Conservation (phyloP, 306 rosid species). For the Mucuna pruriens region DNA sequence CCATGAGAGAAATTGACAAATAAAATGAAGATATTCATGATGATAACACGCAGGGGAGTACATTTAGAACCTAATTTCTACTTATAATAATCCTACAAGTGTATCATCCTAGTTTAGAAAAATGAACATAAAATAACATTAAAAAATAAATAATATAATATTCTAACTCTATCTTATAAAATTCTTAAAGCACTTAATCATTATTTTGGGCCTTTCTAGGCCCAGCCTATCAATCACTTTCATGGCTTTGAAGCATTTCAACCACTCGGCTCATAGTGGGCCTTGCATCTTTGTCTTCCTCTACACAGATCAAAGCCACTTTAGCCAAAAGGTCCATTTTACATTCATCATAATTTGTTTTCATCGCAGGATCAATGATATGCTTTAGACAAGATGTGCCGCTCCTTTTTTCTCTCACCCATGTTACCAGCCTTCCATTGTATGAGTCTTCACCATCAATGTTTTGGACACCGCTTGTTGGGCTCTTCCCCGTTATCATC, state of each 20-base stretch:
- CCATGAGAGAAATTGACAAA: too few species aligned
- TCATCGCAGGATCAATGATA: slow-evolving; percentile 43
- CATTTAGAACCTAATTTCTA: too few species aligned
- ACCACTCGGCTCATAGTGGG: slow-evolving; percentile 60
- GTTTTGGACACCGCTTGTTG: slow-evolving; percentile 6
- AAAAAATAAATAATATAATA: too few species aligned
- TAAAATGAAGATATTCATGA: too few species aligned
- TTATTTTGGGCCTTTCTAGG: too few species aligned
- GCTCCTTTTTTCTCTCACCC: slow-evolving; percentile 49
- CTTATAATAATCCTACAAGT: too few species aligned
- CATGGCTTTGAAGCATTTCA: slow-evolving; percentile 43
- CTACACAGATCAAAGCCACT: slow-evolving; percentile 52
- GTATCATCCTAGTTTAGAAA: too few species aligned
- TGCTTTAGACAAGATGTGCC: slow-evolving; percentile 24
- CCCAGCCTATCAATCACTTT: too few species aligned
- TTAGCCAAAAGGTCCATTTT: slow-evolving; percentile 40
- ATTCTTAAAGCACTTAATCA: too few species aligned
- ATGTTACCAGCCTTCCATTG: slow-evolving; percentile 37
- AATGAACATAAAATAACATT: too few species aligned
- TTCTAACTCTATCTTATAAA: too few species aligned
- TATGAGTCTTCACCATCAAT: slow-evolving; percentile 14
- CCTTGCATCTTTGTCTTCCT: slow-evolving; percentile 52
- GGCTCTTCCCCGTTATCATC: slow-evolving; percentile 20
- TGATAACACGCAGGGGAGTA: too few species aligned
- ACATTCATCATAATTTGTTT: not conserved